These are phyloP conservation scores for Atkinsonella hypoxylon DNA, from an alignment of 2,329 filamentous ascomycete species.

Conservation along the genomic window DNA sequence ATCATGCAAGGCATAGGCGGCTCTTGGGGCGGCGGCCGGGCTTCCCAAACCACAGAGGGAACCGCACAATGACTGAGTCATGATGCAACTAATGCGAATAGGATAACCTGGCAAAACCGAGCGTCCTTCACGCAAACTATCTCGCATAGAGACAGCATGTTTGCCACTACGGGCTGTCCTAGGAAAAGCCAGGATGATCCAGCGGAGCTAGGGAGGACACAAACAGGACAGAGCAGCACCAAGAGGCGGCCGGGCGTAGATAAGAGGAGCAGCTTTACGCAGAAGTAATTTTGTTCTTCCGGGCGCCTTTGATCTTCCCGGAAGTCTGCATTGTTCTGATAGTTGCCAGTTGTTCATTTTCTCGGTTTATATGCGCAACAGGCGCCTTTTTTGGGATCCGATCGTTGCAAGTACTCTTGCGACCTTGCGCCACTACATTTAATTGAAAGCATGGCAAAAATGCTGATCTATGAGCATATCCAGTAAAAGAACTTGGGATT, in stretches of 20 bases:
- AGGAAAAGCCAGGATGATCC: conserved; percentile 23
- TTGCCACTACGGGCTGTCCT: conserved; percentile 16
- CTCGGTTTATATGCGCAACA: too few species aligned
- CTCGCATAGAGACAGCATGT: conserved; percentile 13
- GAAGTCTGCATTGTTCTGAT: too few species aligned
- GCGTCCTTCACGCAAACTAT: conserved; percentile 5
- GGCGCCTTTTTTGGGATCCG: too few species aligned
- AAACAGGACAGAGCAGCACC: conserved; percentile 17
- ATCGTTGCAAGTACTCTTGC: too few species aligned
- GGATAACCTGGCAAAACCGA: conserved; percentile 7
- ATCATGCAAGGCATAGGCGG: conserved; percentile 68
- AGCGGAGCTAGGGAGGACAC: conserved; percentile 21
- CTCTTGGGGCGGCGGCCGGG: conserved; percentile 32
- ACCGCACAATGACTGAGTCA: background rate
- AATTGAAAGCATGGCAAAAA: background rate
- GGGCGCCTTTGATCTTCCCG: too few species aligned
- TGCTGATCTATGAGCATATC: background rate
- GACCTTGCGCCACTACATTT: background rate
- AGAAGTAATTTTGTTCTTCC: background rate
- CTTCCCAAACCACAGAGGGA: conserved; percentile 10
- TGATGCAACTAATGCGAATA: conserved; percentile 2
- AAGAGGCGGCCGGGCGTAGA: conserved; percentile 18
- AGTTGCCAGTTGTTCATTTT: too few species aligned
- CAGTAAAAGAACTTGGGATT: too few species aligned
- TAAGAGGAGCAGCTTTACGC: background rate